These are phyloP conservation scores for Rosa rugosa DNA, from an alignment of 306 rosid species.

Conservation along the genomic window DNA sequence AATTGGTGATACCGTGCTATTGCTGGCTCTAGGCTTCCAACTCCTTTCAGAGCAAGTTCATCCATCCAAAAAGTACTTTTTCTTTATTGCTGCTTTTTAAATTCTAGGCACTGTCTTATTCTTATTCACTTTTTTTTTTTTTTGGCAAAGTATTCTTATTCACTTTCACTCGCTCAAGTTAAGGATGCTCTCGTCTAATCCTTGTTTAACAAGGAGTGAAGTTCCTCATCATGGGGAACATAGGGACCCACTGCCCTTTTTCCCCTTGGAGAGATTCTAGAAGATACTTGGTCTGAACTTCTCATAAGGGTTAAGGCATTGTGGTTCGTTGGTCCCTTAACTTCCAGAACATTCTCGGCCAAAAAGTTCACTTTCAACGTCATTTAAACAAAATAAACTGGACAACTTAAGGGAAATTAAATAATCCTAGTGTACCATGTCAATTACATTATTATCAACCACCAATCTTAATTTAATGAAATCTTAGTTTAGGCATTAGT, in stretches of 20 bases:
- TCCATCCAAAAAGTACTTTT: neutral
- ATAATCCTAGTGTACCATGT: neutral
- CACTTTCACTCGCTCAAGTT: neutral
- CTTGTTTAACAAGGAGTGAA: neutral
- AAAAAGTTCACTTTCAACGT: neutral
- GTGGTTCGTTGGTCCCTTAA: neutral
- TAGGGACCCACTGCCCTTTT: neutral
- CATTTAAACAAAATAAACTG: neutral
- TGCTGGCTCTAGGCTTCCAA: neutral
- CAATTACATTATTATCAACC: neutral
- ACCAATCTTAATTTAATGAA: neutral
- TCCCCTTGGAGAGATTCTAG: neutral
- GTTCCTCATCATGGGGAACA: neutral
- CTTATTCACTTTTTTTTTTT: neutral
- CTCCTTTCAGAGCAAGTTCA: conserved; percentile 11
- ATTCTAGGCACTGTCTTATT: neutral
- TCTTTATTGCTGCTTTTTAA: neutral
- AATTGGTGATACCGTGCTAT: neutral
- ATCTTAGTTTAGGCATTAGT: neutral
- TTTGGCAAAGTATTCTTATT: too few relatives aligned
- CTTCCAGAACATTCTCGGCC: too few relatives aligned
- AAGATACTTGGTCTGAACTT: neutral
- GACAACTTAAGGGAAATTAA: neutral
- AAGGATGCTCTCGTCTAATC: neutral
- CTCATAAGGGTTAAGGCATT: neutral